Percentiles rank a stretch among this genome's conserved stretches.
Evolutionary conservation across 2,329 filamentous ascomycete species (phyloP).

Genomic region (Monosporascus sp.): DNA sequence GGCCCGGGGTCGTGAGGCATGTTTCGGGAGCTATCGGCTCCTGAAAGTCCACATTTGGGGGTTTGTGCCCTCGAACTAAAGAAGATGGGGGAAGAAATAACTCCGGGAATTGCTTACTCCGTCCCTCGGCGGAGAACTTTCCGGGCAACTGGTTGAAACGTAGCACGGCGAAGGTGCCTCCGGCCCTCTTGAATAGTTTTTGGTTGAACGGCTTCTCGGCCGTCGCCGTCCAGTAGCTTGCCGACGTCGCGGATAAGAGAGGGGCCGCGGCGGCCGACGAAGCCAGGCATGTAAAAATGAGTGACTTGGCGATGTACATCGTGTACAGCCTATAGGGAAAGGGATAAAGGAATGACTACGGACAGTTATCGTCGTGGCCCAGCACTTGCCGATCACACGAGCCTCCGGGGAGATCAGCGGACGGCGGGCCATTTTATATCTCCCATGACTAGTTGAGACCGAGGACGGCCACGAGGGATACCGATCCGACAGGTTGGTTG

Average conservation of each 20-base stretch:
- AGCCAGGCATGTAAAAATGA: neutral
- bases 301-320: neutral
- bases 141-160: conserved; percentile 56
- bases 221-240: neutral
- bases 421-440: neutral
- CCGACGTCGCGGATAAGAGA: neutral
- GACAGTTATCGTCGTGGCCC: neutral
- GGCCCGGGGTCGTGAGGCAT: too few species aligned
- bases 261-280: neutral
- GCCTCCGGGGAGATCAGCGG: neutral
- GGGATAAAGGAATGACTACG: neutral
- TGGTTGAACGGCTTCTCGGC: neutral
- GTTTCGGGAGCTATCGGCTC: too few species aligned
- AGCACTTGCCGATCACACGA: neutral
- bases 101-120: too few species aligned
- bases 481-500: too few species aligned
- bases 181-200: neutral
- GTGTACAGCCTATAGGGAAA: neutral
- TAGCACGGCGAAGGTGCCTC: conserved; percentile 58
- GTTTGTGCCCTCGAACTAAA: too few species aligned
- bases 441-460: neutral
- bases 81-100: too few species aligned
- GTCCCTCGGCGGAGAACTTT: conserved; percentile 52
- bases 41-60: too few species aligned
- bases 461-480: neutral